Base-by-base conservation (phyloP, 441 rosid species). In the Kokia cookei region DNA sequence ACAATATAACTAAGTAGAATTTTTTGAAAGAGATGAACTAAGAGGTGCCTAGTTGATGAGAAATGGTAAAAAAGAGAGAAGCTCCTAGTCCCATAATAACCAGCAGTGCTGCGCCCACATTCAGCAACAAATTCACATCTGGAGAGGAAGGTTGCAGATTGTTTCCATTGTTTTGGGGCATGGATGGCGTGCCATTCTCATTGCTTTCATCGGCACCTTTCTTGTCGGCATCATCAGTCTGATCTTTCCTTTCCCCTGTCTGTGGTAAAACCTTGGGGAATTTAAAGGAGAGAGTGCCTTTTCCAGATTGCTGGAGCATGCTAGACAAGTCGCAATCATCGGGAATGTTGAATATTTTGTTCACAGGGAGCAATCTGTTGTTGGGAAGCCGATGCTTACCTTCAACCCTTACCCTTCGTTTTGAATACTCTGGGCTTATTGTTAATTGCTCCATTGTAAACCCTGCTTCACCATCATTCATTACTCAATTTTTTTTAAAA, bases 21-120 rank as follows among this genome's bases (percentile, higher is more conserved):
- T 32, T 32, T 6, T 32, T 32, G 1, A 32, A 32, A 5, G 37
- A 32, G 37, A 32, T 32, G 6, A 32, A 32, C 37, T 32, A 32
- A 32, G 37, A 32, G 37, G 37, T 32, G 37, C 43, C 65, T 62
- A 17, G 10, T 43, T 65, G 12, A 65, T 6, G 17, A 43, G 5
- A 7, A 2, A 65, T 22, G 69, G 35, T 22, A 65, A 22, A 42
- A 2, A 65, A 77, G 68, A 57, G 54, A 64, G 51, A 66, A 72
- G 51, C 83, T 26, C 80, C 85, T 74, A 83, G 64, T n/a, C 24
- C 86, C 79, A 83, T 37, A 14, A 83, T 67, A 17, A 81, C 79
- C 42, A 85, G 71, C 9, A 73, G 73, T 40, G 88, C 85, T 27
- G 58, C 77, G 15, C 80, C 83, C 70, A 78, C 64, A 60, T 85